Percentiles rank a stretch among this genome's conserved stretches.
Evolutionary conservation across 495 filamentous ascomycete genomes (phyloP).

Genomic region (Physcia stellaris): DNA sequence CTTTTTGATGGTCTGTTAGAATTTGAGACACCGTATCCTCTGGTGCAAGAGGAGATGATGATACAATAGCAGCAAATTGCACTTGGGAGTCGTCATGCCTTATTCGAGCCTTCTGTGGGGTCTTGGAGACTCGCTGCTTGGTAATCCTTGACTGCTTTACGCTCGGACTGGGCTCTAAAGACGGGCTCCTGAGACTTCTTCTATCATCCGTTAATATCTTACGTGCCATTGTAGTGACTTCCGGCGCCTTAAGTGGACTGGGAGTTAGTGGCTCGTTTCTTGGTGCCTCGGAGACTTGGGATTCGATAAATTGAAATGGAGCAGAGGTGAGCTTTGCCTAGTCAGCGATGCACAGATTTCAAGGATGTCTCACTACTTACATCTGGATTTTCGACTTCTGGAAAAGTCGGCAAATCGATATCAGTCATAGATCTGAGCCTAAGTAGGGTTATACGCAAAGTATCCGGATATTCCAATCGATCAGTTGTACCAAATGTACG

Average conservation of each 20-base stretch:
- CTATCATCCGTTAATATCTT: too few relatives aligned
- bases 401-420: conserved; percentile 34
- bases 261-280: too few relatives aligned
- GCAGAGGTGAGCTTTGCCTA: conserved; percentile 13
- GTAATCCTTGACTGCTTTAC: too few relatives aligned
- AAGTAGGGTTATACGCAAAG: conserved; percentile 33
- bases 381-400: conserved; percentile 22
- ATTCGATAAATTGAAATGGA: conserved; percentile 34
- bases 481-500: conserved; percentile 36
- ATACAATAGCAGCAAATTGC: conserved; percentile 53
- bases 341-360: not conserved
- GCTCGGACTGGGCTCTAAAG: too few relatives aligned
- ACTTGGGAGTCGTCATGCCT: conserved; percentile 71
- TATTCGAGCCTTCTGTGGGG: conserved; percentile 26
- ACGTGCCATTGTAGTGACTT: too few relatives aligned
- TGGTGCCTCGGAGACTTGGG: too few relatives aligned
- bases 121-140: conserved; percentile 8
- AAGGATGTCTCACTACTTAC: conserved; percentile 14
- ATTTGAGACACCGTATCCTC: conserved; percentile 43
- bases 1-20: conserved; percentile 61
- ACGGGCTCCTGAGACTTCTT: too few relatives aligned
- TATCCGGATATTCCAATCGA: conserved; percentile 28
- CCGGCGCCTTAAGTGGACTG: too few relatives aligned
- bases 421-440: conserved; percentile 31
- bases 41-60: conserved; percentile 31